Evolutionary conservation across 371 early-diverging fungal species (phyloP).

Genomic region (Actinomortierella ambigua): DNA sequence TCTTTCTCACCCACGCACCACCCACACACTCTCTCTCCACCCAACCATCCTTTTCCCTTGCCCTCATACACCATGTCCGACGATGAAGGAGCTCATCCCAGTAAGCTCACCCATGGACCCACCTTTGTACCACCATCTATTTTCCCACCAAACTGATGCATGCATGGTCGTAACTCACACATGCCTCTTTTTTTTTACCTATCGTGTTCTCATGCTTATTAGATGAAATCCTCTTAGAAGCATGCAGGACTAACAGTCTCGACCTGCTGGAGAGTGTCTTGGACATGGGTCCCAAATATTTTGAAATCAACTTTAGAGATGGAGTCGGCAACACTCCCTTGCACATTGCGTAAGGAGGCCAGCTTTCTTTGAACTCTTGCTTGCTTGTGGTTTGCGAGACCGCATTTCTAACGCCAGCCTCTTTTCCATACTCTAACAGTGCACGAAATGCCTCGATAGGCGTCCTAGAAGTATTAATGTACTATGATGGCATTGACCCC

Average conservation of each 20-base stretch:
- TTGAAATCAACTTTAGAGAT: slow-evolving; percentile 63
- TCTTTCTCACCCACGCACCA: background rate
- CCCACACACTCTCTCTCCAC: background rate
- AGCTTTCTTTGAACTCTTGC: slow-evolving; percentile 3
- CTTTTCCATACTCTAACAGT: slow-evolving; percentile 33
- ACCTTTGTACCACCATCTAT: background rate
- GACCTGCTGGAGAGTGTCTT: slow-evolving; percentile 34
- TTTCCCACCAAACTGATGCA: background rate
- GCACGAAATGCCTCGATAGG: slow-evolving; percentile 61
- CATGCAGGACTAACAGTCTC: slow-evolving; percentile 34
- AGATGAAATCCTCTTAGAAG: slow-evolving; percentile 35
- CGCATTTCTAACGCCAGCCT: background rate
- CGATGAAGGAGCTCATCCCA: slow-evolving; percentile 21
- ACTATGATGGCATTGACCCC: slow-evolving; percentile 51
- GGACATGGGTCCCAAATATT: slow-evolving; percentile 27
- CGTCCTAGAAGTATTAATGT: slow-evolving; percentile 60
- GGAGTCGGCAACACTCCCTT: slow-evolving; percentile 65
- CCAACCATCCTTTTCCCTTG: background rate
- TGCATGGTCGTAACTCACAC: background rate
- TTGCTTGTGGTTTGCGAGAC: background rate
- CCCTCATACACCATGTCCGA: slow-evolving; percentile 15
- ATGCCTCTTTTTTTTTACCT: slow-evolving; percentile 5
- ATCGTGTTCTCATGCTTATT: too few relatives aligned
- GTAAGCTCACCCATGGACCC: slow-evolving; percentile 5
- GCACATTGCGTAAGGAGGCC: slow-evolving; percentile 61